These are phyloP conservation scores for Hypomyces perniciosus DNA, from an alignment of 2,329 filamentous ascomycete genomes.

Conservation along the genomic window DNA sequence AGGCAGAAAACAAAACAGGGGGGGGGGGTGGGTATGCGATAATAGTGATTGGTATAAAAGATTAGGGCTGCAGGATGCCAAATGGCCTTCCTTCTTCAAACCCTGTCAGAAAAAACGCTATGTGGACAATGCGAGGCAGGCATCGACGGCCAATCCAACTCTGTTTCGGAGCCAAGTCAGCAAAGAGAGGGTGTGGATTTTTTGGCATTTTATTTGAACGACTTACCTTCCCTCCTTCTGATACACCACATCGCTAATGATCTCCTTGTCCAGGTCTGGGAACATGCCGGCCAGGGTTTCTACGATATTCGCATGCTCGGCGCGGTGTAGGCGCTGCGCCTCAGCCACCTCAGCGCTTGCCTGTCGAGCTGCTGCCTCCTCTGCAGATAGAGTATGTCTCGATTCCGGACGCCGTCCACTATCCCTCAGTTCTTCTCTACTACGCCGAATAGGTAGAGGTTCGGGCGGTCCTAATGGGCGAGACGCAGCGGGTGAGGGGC, in stretches of 20 bases:
- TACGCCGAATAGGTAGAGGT: background rate
- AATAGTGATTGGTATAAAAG: no score
- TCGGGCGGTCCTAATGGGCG: slow-evolving; percentile 3
- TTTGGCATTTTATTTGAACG: slow-evolving; percentile 6
- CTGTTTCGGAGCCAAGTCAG: slow-evolving; percentile 34
- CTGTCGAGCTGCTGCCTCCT: slow-evolving; percentile 84
- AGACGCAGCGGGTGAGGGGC: slow-evolving; percentile 27
- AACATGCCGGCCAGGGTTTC: slow-evolving; percentile 97
- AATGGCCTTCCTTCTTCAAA: background rate
- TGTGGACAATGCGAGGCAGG: slow-evolving; percentile 65
- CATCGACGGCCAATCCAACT: slow-evolving; percentile 79
- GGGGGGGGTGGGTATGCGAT: no score
- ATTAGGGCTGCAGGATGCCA: no score
- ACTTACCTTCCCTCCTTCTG: slow-evolving; percentile 89
- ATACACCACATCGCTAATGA: slow-evolving; percentile 95
- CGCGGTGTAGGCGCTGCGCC: slow-evolving; percentile 71
- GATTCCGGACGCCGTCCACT: slow-evolving; percentile 27
- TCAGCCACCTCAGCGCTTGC: slow-evolving; percentile 87
- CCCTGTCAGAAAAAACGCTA: slow-evolving; percentile 20
- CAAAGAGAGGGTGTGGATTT: background rate
- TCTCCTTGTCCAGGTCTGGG: slow-evolving; percentile 84
- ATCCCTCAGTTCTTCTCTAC: slow-evolving; percentile 7
- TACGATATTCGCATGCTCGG: slow-evolving; percentile 85
- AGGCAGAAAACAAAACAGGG: no score
- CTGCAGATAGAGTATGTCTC: slow-evolving; percentile 56